Evolutionary conservation across 495 filamentous ascomycete genomes (phyloP), one percentile per base, ranked within the genome.

Genomic region (Xylaria acuta): DNA sequence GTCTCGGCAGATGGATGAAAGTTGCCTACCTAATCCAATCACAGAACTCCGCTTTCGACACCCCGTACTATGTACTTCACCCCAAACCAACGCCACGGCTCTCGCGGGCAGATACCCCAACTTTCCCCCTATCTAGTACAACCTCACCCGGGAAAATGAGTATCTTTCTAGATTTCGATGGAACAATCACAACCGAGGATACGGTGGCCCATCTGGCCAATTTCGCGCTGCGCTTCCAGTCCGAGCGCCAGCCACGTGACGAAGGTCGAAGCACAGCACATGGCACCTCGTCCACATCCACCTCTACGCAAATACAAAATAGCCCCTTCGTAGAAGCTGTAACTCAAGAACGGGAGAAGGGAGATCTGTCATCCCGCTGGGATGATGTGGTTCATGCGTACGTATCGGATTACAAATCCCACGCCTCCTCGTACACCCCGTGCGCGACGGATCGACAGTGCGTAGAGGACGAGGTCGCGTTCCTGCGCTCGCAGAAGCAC

Each of bases 81-180:
- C 1, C 32, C 34, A 18, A 64, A 7, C 41, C 54, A 38, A 56
- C 34, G 53, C 12, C 59, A 67, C 22, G 59, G 27, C 30, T 65
- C 63, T 70, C 22, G 63, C 60, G 16, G 20, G 27, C 27, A 32
- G 25, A 20, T 69, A 60, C 49, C 47, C 65, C 30, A 54, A 32
- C n/a, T n/a, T n/a, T 14, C 36, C 11, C 34, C 34, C 22, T 20
- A 30, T 41, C 16, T 68, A 58, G 38, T 8, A 20, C n/a, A 43
- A 53, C 60, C 34, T 60, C 51, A 22, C 30, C 25, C 34, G 8
- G 20, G 25, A 77, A 69, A 38, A 80, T 85, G 74, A 75, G 73
- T 63, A 73, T 86, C 71, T 77, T 86, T 71, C 75, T 86, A 1
- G 85, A 86, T 72, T 86, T 86, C 63, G 85, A 86, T 77, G 83